Conservation (phyloP, 1,284 basidiomycete species). For the Leccinum subrobustum region DNA sequence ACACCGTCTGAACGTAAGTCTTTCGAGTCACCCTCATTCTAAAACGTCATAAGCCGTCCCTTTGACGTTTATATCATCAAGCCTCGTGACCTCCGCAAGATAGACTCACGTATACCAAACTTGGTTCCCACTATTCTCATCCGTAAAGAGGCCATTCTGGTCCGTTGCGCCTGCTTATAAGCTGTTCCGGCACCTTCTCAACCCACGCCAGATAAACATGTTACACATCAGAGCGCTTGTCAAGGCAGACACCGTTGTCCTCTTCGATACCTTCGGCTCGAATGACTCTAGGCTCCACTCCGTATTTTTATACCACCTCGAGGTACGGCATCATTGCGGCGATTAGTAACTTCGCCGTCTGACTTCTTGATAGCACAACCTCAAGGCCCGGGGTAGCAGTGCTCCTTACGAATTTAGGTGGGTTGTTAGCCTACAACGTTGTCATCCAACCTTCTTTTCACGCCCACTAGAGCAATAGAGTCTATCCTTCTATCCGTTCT, state of each 20-base stretch:
- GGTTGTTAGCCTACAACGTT: conserved; percentile 23
- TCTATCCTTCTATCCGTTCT: conserved; percentile 86
- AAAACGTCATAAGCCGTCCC: conserved; percentile 21
- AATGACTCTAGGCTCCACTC: conserved; percentile 83
- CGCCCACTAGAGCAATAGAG: conserved; percentile 72
- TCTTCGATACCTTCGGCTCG: conserved; percentile 90
- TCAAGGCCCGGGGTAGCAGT: conserved; percentile 64
- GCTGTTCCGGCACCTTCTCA: conserved; percentile 1
- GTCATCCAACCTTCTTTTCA: conserved; percentile 14
- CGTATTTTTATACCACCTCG: conserved; percentile 85
- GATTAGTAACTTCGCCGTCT: conserved; percentile 12
- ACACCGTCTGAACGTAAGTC: conserved; percentile 82
- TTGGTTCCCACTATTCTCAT: conserved; percentile 93
- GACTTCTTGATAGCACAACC: conserved; percentile 60
- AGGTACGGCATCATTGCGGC: conserved; percentile 48
- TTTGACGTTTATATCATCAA: conserved; percentile 37
- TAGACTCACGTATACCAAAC: conserved; percentile 92
- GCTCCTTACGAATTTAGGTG: conserved; percentile 90
- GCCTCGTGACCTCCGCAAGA: conserved; percentile 95
- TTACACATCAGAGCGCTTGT: conserved; percentile 93
- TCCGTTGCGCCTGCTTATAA: conserved; percentile 37
- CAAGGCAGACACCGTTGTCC: conserved; percentile 88
- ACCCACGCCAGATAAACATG: conserved; percentile 71
- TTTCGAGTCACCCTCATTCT: conserved; percentile 18
- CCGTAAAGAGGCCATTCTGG: conserved; percentile 84